A percentile compares a stretch with the other conserved stretches of the same genome.
phyloP scores from a whole-genome alignment of 257 asterid species.

The Perilla frutescens region DNA sequence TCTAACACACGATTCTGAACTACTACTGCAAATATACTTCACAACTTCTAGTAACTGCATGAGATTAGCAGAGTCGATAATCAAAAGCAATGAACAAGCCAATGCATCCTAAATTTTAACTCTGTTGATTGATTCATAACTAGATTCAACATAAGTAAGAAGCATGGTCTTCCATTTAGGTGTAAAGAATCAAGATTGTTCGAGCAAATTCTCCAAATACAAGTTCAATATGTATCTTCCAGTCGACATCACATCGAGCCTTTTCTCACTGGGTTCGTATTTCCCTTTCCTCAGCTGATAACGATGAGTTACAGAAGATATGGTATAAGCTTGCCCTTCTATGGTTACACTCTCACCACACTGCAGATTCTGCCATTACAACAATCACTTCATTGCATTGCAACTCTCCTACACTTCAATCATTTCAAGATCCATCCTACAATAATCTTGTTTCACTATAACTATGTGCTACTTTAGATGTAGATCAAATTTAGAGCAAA shows the following conservation, averaged over 20 bases:
- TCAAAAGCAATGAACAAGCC: not conserved
- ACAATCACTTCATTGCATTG: not conserved
- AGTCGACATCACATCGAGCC: slow-evolving; percentile 87
- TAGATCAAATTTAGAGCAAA: not conserved
- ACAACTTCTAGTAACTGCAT: too few relatives aligned
- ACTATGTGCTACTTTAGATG: not conserved
- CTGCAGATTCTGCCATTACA: slow-evolving; percentile 74
- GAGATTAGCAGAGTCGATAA: not conserved
- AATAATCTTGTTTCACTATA: too few relatives aligned
- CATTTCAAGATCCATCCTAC: too few relatives aligned
- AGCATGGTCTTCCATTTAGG: not conserved
- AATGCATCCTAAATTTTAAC: not conserved
- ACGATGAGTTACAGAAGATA: slow-evolving; percentile 89
- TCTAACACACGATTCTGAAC: too few relatives aligned
- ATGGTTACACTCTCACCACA: slow-evolving; percentile 89
- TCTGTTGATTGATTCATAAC: not conserved
- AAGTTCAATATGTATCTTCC: slow-evolving; percentile 87
- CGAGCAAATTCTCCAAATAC: slow-evolving; percentile 77
- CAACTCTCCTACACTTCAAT: too few relatives aligned
- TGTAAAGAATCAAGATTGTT: slow-evolving; percentile 59
- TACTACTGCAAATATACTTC: too few relatives aligned
- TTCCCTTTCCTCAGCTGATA: slow-evolving; percentile 95
- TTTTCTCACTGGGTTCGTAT: slow-evolving; percentile 87
- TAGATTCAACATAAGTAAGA: slow-evolving; percentile 21
- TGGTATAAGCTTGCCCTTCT: slow-evolving; percentile 81